These are phyloP conservation scores for Asterionellopsis glacialis DNA, from an alignment of 108 stramenopile species.

Conservation along the genomic window DNA sequence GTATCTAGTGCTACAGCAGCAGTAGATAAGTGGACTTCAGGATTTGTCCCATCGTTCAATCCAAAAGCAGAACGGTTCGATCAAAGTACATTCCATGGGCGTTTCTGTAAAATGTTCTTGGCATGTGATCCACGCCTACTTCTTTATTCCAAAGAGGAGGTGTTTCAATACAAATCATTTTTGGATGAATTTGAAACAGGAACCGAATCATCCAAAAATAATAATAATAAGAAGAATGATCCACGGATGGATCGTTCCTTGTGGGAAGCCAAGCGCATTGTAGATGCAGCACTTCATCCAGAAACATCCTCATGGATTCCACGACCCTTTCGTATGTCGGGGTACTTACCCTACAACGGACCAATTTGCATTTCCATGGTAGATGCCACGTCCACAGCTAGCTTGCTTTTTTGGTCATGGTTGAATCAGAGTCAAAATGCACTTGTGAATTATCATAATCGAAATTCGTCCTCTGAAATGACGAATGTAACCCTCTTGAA, in stretches of 20 bases:
- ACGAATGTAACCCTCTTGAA: conserved; percentile 72
- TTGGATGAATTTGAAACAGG: conserved; percentile 27
- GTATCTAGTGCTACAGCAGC: conserved; percentile 37
- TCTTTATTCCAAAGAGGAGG: conserved; percentile 43
- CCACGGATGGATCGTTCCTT: conserved; percentile 19
- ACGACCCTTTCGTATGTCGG: conserved; percentile 78
- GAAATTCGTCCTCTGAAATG: conserved; percentile 81
- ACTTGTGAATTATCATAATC: conserved; percentile 80
- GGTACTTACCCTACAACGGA: conserved; percentile 84
- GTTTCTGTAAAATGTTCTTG: conserved; percentile 65
- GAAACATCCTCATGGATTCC: conserved; percentile 88
- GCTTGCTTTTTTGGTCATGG: conserved; percentile 82
- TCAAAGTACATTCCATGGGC: conserved; percentile 50
- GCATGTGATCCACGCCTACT: conserved; percentile 71
- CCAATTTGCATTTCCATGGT: conserved; percentile 77
- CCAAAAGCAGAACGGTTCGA: conserved; percentile 50
- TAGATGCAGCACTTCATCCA: conserved; percentile 81
- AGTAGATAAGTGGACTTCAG: conserved; percentile 47
- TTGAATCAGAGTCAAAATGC: conserved; percentile 89
- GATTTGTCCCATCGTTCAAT: conserved; percentile 44
- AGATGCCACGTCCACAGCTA: conserved; percentile 39
- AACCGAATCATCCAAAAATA: conserved; percentile 1
- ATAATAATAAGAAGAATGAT: no score
- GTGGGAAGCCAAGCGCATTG: conserved; percentile 58
- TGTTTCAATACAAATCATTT: conserved; percentile 31